Base-by-base conservation (phyloP, 495 filamentous ascomycete genomes). In the Daldinia childiae region DNA sequence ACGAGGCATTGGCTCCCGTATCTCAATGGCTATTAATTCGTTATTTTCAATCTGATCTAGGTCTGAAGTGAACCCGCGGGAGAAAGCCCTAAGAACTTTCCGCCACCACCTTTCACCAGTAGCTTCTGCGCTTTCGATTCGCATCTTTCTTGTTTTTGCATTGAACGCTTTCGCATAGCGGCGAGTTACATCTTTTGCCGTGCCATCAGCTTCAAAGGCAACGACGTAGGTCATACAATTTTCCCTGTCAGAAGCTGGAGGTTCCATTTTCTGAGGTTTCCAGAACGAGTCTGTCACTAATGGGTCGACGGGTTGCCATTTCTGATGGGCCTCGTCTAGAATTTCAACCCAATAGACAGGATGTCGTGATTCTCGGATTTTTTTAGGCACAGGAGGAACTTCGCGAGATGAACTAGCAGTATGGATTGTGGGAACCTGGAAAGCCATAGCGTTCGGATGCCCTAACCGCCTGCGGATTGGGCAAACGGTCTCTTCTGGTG, bases 291-390 rank as follows among this genome's bases (percentile, higher is more conserved):
- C 81, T 2, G 93, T 97, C 32, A 94, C 92, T 3, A 98, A 75
- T 0, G 95, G 91, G 74, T 99, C 96, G 26, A 95, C 86, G 0
- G 93, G 86, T 56, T 97, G 86, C 94, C 94, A 98, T 84, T 93
- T 97, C 76, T 97, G 91, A 32, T 90, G 83, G 14, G 90, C 91
- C 62, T 88, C 82, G 73, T 97, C 92, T 73, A 96, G 93, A 2
- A 92, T 90, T 79, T 99, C 95, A 1, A 97, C 90, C 95, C 95
- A 99, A 76, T 92, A 98, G 5, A 98, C 81, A 0, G 95, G 96
- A 68, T 89, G 92, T 2, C 85, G 77, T 3, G 93, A 95, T 74
- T 90, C 89, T 24, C 83, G 83, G 14, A 85, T 84, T 29, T 56
- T 67, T 59, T 79, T 84, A 9, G 77, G 73, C 6, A 82, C 77